A percentile compares a stretch with the other conserved stretches of the same genome.
Conservation (phyloP, 495 filamentous ascomycete genomes). For the Polyplosphaeria fusca region DNA sequence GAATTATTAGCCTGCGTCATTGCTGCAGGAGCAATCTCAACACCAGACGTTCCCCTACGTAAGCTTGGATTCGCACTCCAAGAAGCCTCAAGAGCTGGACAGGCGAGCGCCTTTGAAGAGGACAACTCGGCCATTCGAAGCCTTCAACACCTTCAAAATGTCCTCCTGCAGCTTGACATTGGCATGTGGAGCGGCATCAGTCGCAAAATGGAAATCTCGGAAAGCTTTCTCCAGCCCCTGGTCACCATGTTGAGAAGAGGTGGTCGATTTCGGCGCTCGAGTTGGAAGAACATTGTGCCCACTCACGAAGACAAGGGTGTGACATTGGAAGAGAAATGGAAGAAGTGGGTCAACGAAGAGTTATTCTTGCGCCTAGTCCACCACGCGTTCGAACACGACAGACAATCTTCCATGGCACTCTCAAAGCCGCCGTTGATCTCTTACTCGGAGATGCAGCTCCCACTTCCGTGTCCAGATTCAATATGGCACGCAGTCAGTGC, state of each 20-base stretch:
- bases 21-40: conserved; percentile 55
- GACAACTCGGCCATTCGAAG: conserved; percentile 57
- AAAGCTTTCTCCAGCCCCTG: conserved; percentile 54
- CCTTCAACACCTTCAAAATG: conserved; percentile 54
- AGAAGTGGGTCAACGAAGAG: conserved; percentile 48
- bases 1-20: conserved; percentile 56
- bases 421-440: conserved; percentile 57
- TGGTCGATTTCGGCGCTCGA: conserved; percentile 46
- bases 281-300: conserved; percentile 48
- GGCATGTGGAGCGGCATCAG: conserved; percentile 66
- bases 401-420: conserved; percentile 57
- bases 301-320: conserved; percentile 47
- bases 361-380: conserved; percentile 50
- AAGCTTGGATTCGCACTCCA: conserved; percentile 63
- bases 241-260: conserved; percentile 47
- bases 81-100: conserved; percentile 54
- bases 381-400: conserved; percentile 56
- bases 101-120: conserved; percentile 55
- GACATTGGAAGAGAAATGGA: conserved; percentile 57
- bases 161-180: conserved; percentile 54
- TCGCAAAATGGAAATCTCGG: conserved; percentile 66
- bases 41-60: conserved; percentile 54
- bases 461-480: conserved; percentile 52
- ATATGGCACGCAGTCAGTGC: conserved; percentile 59
- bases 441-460: conserved; percentile 61